Conservation (phyloP, 345 rosid genomes). For the Dimocarpus longan region DNA sequence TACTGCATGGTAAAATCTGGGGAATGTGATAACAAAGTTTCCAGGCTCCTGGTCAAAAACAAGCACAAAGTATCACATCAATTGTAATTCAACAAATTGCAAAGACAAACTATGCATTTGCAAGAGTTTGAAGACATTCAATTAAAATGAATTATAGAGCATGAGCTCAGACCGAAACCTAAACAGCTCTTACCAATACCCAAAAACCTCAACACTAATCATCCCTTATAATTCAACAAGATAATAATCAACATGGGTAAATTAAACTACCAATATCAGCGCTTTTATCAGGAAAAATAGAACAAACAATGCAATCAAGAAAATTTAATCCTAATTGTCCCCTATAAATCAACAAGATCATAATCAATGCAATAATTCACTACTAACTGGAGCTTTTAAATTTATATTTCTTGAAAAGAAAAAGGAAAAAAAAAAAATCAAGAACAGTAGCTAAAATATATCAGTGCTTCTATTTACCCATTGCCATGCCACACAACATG, state of each 20-base stretch:
- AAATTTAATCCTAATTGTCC: constrained; percentile 15
- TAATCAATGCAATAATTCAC: background rate
- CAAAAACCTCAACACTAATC: background rate
- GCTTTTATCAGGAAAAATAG: background rate
- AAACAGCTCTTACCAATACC: background rate
- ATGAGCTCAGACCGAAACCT: background rate
- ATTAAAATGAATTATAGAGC: background rate
- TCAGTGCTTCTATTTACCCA: too few relatives aligned
- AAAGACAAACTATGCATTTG: background rate
- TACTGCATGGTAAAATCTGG: constrained; percentile 90
- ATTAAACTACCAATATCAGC: background rate
- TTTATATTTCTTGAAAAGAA: too few relatives aligned
- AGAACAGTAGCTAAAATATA: too few relatives aligned
- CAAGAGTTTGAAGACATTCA: constrained; percentile 8
- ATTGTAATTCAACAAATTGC: too few relatives aligned
- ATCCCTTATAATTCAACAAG: too few relatives aligned
- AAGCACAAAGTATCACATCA: constrained; percentile 24
- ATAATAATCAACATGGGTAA: background rate
- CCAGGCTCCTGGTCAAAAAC: constrained; percentile 80
- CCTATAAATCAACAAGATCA: constrained; percentile 13
- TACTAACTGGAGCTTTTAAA: too few relatives aligned
- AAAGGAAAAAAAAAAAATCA: too few relatives aligned
- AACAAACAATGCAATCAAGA: background rate
- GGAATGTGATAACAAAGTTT: constrained; percentile 93
- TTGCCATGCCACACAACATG: too few relatives aligned